Conservation (phyloP, 1,284 basidiomycete species). For the Ustilago curta region DNA sequence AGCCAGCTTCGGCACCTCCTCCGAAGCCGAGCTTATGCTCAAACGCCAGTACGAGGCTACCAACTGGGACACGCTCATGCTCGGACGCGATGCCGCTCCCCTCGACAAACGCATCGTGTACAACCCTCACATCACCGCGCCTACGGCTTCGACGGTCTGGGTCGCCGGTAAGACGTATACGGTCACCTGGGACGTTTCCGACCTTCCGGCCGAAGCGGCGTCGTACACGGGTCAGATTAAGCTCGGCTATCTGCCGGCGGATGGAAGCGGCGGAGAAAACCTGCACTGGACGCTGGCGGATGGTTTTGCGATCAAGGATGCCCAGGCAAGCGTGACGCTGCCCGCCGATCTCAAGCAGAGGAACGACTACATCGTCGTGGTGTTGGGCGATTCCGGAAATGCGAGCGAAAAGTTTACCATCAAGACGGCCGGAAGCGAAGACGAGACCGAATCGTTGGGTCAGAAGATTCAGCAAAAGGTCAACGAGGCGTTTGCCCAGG, state of each 20-base stretch:
- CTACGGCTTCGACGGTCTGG: constrained; percentile 30
- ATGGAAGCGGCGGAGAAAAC: constrained; percentile 46
- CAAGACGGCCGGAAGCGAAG: constrained; percentile 3
- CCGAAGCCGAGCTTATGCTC: constrained; percentile 39
- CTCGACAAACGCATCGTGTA: constrained; percentile 47
- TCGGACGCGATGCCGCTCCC: constrained; percentile 11
- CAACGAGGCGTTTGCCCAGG: constrained; percentile 16
- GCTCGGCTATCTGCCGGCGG: constrained; percentile 43
- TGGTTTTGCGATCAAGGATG: constrained; percentile 33
- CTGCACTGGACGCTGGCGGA: constrained; percentile 35
- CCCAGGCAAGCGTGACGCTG: constrained; percentile 23
- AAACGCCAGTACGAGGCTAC: constrained; percentile 29
- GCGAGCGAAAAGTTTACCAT: constrained; percentile 37
- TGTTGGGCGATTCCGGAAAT: constrained; percentile 52
- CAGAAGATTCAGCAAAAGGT: constrained; percentile 16
- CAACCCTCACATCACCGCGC: constrained; percentile 48
- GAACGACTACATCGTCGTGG: constrained; percentile 44
- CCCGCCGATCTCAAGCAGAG: constrained; percentile 28
- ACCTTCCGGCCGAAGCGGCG: constrained; percentile 25
- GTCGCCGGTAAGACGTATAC: constrained; percentile 23
- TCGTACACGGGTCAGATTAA: constrained; percentile 37
- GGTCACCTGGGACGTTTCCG: constrained; percentile 41
- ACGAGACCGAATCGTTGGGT: background rate
- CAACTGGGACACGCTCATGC: constrained; percentile 28
- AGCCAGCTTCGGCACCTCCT: constrained; percentile 18